Evolutionary conservation across 2,329 filamentous ascomycete genomes (phyloP).

Genomic region (Neofusicoccum sp.): DNA sequence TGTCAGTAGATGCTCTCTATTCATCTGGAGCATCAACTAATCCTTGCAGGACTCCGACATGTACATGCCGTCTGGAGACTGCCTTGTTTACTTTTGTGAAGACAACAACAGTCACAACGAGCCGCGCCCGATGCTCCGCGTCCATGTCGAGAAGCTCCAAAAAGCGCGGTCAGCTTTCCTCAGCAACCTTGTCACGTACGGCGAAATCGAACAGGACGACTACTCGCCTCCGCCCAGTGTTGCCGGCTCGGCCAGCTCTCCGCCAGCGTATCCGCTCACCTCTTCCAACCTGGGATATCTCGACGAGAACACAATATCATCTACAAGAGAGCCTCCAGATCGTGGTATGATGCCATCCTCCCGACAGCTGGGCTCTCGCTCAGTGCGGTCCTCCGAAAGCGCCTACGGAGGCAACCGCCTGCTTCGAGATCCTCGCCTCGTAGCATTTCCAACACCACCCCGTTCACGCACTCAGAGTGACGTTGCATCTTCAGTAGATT

Average conservation of each 20-base stretch:
- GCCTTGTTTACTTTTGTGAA: conserved; percentile 40
- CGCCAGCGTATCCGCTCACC: conserved; percentile 4
- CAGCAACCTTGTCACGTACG: conserved; percentile 38
- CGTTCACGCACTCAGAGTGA: conserved; percentile 21
- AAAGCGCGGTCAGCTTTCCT: conserved; percentile 42
- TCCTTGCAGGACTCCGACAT: conserved; percentile 40
- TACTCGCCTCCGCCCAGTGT: conserved; percentile 19
- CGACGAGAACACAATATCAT: conserved; percentile 5
- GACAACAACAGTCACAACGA: conserved; percentile 36
- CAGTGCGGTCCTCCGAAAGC: conserved; percentile 1
- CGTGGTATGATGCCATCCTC: conserved; percentile 11
- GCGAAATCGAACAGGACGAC: conserved; percentile 38
- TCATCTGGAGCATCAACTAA: conserved; percentile 12
- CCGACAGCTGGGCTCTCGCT: not conserved
- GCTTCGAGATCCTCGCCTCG: not conserved
- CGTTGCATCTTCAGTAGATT: conserved; percentile 15
- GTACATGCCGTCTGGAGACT: conserved; percentile 37
- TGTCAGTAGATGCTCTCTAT: conserved; percentile 26
- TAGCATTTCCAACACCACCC: conserved; percentile 9
- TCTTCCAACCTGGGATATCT: conserved; percentile 14
- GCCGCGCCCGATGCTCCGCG: conserved; percentile 39
- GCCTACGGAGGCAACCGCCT: not conserved
- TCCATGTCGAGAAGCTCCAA: conserved; percentile 38
- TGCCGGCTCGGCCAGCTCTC: conserved; percentile 7
- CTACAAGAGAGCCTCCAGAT: not conserved